Evolutionary conservation across 1,284 basidiomycete species (phyloP), one percentile per base, ranked within the genome.

Genomic region (Fomes fomentarius): DNA sequence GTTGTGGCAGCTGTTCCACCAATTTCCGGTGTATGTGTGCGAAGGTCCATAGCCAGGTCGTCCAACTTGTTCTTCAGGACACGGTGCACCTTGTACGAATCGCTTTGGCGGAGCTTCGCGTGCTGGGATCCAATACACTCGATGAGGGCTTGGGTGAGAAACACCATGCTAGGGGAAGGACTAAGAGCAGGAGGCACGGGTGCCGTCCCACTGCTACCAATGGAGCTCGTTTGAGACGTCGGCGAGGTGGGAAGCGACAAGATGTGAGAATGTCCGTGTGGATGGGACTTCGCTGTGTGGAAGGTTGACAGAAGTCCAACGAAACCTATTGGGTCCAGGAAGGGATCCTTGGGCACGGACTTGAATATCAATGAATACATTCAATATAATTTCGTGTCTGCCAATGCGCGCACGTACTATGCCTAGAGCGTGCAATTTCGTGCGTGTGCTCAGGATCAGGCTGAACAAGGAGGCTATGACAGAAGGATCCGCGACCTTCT

Each of bases 261-360:
- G 41, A 37, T 58, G 39, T 54, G 54, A 25, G 63, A 63, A 28
- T 62, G 62, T 12, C 52, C 38, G 26, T 65, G 62, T 1, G 60
- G 41, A 52, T 69, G 63, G 2, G 60, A 54, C 39, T 66, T 58
- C 6, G 67, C 53, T 8, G 53, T 40, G 8, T 66, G 61, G 51
- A 69, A 71, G 15, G 63, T 56, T 11, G 61, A 55, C 33, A 73
- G 52, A 7, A 64, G 63, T 22, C 57, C 57, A 31, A 67, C 57
- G 58, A 91, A 87, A 8, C 73, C 72, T 39, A 78, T 68, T 2
- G 88, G 85, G 52, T 89, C 79, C 34, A 89, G 69, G 66, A 93
- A 91, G 0, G 91, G 90, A 65, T 93, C 90, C 66, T 85, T 87
- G 3, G 89, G 85, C 24, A 87, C 72, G 43, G 76, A 62, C 71